Evolutionary conservation across 2,329 filamentous ascomycete species (phyloP), one percentile per base, ranked within the genome.

Genomic region (Helminthosporium solani): DNA sequence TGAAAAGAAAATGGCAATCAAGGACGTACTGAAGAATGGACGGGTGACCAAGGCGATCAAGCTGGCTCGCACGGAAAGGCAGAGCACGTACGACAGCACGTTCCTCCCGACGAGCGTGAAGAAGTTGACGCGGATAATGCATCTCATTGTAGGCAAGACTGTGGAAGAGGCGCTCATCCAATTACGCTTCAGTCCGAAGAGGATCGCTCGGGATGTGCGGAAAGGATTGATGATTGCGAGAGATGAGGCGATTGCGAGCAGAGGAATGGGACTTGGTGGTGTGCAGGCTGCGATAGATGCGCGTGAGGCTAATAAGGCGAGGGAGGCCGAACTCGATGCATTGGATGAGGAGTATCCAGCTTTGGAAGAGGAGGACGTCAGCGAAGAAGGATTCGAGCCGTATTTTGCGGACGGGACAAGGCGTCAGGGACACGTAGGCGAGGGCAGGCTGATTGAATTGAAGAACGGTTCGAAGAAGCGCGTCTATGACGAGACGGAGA

Each of bases 171-270:
- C 94, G 12, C 88, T 97, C 56, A 74, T 88, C 44, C 94, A 99
- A 78, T 96, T 99, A 89, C 83, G 86, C 45, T 97, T 92, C 75
- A 92, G 86, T 70, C 89, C 90, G 77, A 99, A 99, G 82, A 92
- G 90, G 75, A 87, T 87, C 53, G 88, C 92, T 6, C 77, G 82
- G 56, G 90, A 96, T 63, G 83, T 97, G 21, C 76, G 81, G 57
- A 85, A 83, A 64, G 88, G 94, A 64, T 76, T 99, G 15, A 83
- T 94, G 64, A 80, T 88, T 60, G 91, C 92, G 1, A 82, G 86
- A 47, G 88, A 96, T 64, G 76, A 86, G 62, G 94, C 94, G 28
- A 77, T 96, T 55, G 87, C 87, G 14, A 80, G 80, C 59, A 80
- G 86, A 31, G 90, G 90, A 11, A 97, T 99, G 92, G 91, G 90